A percentile compares a stretch with the other conserved stretches of the same genome.
phyloP scores from a whole-genome alignment of 2,329 filamentous ascomycete genomes.

The Coniosporium tulheliwenetii region DNA sequence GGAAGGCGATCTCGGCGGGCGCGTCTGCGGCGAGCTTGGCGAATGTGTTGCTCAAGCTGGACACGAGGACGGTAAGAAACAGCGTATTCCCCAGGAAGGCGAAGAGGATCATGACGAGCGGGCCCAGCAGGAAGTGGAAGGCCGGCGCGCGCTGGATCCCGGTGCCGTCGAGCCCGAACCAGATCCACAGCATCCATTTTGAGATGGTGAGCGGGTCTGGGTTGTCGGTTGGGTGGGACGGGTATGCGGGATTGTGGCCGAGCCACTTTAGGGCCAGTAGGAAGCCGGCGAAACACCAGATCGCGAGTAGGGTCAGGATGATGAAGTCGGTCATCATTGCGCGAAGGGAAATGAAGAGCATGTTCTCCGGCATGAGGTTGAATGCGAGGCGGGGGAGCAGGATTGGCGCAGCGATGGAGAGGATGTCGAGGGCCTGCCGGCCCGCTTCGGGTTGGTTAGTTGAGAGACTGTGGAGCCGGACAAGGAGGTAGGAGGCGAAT shows the following conservation, averaged over 20 bases:
- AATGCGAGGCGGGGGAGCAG: constrained; percentile 68
- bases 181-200: constrained; percentile 89
- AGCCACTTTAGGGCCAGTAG: constrained; percentile 68
- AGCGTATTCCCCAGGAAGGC: constrained; percentile 76
- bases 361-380: constrained; percentile 68
- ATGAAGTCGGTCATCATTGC: constrained; percentile 81
- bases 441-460: constrained; percentile 31
- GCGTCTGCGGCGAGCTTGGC: constrained; percentile 62
- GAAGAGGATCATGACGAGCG: constrained; percentile 66
- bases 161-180: constrained; percentile 69
- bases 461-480: constrained; percentile 51
- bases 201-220: constrained; percentile 47
- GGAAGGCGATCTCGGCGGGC: constrained; percentile 70
- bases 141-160: constrained; percentile 43
- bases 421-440: constrained; percentile 58
- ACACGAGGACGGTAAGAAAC: constrained; percentile 78
- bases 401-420: constrained; percentile 66
- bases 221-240: constrained; percentile 24
- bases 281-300: constrained; percentile 76
- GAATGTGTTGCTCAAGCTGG: constrained; percentile 75
- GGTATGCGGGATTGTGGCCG: constrained; percentile 20
- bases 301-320: constrained; percentile 57
- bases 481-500: constrained; percentile 50
- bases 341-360: constrained; percentile 65
- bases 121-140: constrained; percentile 68